Evolutionary conservation across 2,329 filamentous ascomycete genomes (phyloP).

Genomic region (Pseudogymnoascus sp.): DNA sequence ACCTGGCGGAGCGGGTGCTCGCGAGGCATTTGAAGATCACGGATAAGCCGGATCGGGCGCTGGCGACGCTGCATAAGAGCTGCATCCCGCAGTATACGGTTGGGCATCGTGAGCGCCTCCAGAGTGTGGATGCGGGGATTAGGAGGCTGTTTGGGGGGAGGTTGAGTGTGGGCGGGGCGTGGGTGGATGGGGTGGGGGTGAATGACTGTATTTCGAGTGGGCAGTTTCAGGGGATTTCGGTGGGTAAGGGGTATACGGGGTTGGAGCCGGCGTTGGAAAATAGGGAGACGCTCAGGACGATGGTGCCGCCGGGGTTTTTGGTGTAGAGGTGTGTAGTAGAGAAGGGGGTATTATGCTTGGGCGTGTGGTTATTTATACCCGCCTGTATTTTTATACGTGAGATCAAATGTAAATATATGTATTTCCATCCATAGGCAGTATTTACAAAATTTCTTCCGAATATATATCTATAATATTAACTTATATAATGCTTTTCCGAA

Average conservation of each 20-base stretch:
- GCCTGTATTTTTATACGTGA: background rate
- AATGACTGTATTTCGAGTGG: slow-evolving; percentile 40
- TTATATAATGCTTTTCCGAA: background rate
- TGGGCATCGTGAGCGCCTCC: slow-evolving; percentile 47
- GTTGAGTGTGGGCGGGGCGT: slow-evolving; percentile 39
- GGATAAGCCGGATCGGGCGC: slow-evolving; percentile 50
- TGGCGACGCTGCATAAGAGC: slow-evolving; percentile 53
- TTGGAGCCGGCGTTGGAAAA: background rate
- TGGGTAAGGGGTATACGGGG: background rate
- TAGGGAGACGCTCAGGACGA: background rate
- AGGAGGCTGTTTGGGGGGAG: slow-evolving; percentile 24
- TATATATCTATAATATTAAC: background rate
- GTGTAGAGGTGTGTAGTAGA: background rate
- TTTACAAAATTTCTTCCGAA: background rate
- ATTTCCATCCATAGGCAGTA: background rate
- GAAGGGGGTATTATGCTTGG: background rate
- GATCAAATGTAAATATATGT: background rate
- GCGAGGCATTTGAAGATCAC: slow-evolving; percentile 64
- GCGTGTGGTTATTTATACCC: background rate
- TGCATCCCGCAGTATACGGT: slow-evolving; percentile 89
- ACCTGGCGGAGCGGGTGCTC: slow-evolving; percentile 62
- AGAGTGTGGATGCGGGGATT: slow-evolving; percentile 24
- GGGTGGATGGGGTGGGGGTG: slow-evolving; percentile 33
- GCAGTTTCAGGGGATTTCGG: background rate
- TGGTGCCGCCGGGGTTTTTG: background rate